phyloP scores from a whole-genome alignment of 1,284 basidiomycete species.

The Malassezia nana region DNA sequence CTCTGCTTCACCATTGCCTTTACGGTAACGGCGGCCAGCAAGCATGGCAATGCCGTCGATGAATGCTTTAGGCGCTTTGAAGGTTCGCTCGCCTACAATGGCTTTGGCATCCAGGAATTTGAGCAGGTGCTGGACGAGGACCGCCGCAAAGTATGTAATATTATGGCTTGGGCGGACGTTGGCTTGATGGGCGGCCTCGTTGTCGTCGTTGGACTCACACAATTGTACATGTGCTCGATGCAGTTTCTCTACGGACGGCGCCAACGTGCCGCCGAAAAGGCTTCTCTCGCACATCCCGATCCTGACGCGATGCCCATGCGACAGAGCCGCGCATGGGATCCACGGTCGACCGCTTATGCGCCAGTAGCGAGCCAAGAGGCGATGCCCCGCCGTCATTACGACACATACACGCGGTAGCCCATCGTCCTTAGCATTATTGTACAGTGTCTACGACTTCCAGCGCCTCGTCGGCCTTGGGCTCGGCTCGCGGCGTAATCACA shows the following conservation, averaged over 20 bases:
- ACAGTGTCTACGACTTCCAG: conserved; percentile 2
- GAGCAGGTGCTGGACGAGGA: conserved; percentile 8
- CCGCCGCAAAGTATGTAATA: conserved; percentile 30
- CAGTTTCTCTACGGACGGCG: conserved; percentile 38
- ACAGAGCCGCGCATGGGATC: not conserved
- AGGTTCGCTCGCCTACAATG: conserved; percentile 2
- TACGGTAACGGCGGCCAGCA: conserved; percentile 26
- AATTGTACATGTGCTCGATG: conserved; percentile 45
- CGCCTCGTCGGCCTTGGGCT: conserved; percentile 6
- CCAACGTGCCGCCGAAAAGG: conserved; percentile 21
- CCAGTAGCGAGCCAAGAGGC: conserved; percentile 1
- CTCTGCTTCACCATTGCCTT: conserved; percentile 35
- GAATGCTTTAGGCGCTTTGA: conserved; percentile 19
- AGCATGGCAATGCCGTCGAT: conserved; percentile 25
- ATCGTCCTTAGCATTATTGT: not conserved
- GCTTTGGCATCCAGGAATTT: conserved; percentile 9
- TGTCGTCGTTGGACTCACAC: conserved; percentile 36
- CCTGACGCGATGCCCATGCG: not conserved
- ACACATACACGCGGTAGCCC: not conserved
- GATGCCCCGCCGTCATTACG: not conserved
- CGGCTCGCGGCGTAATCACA: conserved; percentile 18
- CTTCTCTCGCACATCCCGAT: not conserved
- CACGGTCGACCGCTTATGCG: not conserved
- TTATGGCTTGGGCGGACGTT: conserved; percentile 42
- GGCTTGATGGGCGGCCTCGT: conserved; percentile 40